Percentiles rank a stretch among this genome's conserved stretches.
Evolutionary conservation across 2,329 filamentous ascomycete genomes (phyloP).

Genomic region (Raffaelea albimanens): DNA sequence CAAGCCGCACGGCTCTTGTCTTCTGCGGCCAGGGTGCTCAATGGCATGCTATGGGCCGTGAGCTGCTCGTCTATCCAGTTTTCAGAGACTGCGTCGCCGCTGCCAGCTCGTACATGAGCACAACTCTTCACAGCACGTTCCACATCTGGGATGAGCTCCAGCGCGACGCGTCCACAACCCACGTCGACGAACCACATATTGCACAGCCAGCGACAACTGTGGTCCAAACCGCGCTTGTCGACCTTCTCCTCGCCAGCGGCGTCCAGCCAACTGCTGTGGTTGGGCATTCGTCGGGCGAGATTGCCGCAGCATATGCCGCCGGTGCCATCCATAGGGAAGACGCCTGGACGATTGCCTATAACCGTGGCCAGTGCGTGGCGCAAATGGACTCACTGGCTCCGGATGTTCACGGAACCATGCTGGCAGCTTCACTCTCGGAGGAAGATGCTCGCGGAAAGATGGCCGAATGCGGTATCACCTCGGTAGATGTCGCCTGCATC

Average conservation of each 20-base stretch:
- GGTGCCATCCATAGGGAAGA: slow-evolving; percentile 16
- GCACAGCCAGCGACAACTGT: slow-evolving; percentile 22
- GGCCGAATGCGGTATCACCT: slow-evolving; percentile 12
- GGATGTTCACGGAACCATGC: slow-evolving; percentile 30
- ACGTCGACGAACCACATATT: slow-evolving; percentile 18
- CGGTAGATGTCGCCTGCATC: slow-evolving; percentile 20
- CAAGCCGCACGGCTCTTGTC: slow-evolving; percentile 16
- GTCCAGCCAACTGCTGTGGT: slow-evolving; percentile 19
- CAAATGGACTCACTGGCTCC: slow-evolving; percentile 12
- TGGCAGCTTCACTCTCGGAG: slow-evolving; percentile 30
- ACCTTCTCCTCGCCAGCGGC: slow-evolving; percentile 19
- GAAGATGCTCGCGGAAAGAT: slow-evolving; percentile 23
- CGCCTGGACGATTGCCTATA: slow-evolving; percentile 24
- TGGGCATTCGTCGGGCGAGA: slow-evolving; percentile 27
- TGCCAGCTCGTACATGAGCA: slow-evolving; percentile 19
- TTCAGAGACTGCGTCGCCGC: slow-evolving; percentile 19
- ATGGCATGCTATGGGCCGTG: slow-evolving; percentile 27
- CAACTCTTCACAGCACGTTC: slow-evolving; percentile 14
- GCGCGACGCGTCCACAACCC: slow-evolving; percentile 4
- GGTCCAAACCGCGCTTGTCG: slow-evolving; percentile 25
- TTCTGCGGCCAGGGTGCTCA: slow-evolving; percentile 28
- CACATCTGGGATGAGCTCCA: slow-evolving; percentile 14
- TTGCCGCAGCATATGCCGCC: slow-evolving; percentile 25
- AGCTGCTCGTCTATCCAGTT: slow-evolving; percentile 20
- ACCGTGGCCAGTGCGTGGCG: slow-evolving; percentile 20